A percentile compares a stretch with the other conserved stretches of the same genome.
These are phyloP conservation scores for Lumnitzera racemosa DNA, from an alignment of 345 rosid genomes.

Conservation along the genomic window DNA sequence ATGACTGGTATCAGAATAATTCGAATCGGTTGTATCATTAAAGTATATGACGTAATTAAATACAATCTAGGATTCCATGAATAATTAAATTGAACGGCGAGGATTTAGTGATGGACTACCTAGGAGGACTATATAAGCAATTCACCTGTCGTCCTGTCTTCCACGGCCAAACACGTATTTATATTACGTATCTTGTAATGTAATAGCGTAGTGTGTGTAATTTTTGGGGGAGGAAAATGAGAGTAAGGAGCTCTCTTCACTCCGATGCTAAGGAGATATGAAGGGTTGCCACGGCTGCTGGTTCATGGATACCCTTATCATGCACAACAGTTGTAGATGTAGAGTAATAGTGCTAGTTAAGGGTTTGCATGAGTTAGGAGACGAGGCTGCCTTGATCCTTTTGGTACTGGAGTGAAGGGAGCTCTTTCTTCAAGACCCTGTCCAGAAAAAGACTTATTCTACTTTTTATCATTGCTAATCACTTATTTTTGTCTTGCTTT, in stretches of 20 bases:
- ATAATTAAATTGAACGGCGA: too few species aligned
- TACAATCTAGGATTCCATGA: too few species aligned
- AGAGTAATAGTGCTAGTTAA: constrained; percentile 12
- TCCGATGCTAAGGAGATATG: constrained; percentile 39
- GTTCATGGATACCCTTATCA: constrained; percentile 49
- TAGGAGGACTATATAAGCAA: too few species aligned
- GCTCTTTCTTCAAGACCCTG: constrained; percentile 15
- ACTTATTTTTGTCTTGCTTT: too few species aligned
- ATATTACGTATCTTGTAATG: not conserved
- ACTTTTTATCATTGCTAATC: too few species aligned
- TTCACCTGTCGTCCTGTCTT: too few species aligned
- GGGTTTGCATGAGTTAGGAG: constrained; percentile 64
- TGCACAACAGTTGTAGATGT: not conserved
- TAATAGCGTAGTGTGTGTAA: not conserved
- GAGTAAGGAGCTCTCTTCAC: constrained; percentile 40
- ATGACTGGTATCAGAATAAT: too few species aligned
- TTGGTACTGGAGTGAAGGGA: constrained; percentile 64
- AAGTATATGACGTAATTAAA: too few species aligned
- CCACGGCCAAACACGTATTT: too few species aligned
- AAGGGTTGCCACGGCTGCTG: constrained; percentile 47
- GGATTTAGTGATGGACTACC: too few species aligned
- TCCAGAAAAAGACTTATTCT: too few species aligned
- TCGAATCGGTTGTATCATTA: too few species aligned
- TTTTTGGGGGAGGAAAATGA: not conserved
- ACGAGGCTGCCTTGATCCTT: constrained; percentile 30